phyloP scores from a whole-genome alignment of 805 yeast genomes.

The Monosporozyma aquatica region DNA sequence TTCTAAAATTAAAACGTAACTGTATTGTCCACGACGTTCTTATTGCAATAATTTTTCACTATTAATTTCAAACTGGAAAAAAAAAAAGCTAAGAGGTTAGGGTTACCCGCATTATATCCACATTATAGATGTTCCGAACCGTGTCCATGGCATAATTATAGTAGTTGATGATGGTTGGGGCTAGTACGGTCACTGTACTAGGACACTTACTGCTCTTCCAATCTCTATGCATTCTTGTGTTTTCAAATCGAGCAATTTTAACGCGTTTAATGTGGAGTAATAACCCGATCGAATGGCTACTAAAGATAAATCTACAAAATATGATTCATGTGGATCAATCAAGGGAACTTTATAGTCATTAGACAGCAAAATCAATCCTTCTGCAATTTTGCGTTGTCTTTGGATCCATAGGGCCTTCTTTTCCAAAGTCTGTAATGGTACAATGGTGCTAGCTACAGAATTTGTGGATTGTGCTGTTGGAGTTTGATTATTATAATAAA shows the following conservation, averaged over 20 bases:
- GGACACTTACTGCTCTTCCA: constrained; percentile 21
- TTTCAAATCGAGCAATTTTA: constrained; percentile 27
- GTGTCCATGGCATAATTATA: no score
- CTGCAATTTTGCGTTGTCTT: constrained; percentile 19
- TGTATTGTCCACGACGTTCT: no score
- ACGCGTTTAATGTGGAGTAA: constrained; percentile 23
- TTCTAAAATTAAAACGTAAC: no score
- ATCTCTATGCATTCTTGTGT: constrained; percentile 26
- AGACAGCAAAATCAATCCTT: constrained; percentile 26
- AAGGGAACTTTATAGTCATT: constrained; percentile 28
- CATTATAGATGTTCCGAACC: no score
- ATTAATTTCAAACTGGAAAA: no score
- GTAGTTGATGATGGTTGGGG: no score
- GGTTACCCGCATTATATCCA: neutral
- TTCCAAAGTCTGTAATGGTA: neutral
- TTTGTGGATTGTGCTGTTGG: constrained; percentile 4
- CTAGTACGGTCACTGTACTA: constrained; percentile 17
- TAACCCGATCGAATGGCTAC: constrained; percentile 26
- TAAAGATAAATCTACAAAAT: constrained; percentile 22
- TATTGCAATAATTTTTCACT: no score
- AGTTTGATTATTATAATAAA: constrained; percentile 21
- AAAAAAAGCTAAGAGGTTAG: no score
- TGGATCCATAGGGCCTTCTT: constrained; percentile 16
- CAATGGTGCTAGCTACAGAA: constrained; percentile 3
- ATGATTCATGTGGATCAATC: constrained; percentile 22